Percentiles rank a stretch among this genome's conserved stretches.
Evolutionary conservation across 2,329 filamentous ascomycete genomes (phyloP).

Genomic region (Coniochaeta sp.): DNA sequence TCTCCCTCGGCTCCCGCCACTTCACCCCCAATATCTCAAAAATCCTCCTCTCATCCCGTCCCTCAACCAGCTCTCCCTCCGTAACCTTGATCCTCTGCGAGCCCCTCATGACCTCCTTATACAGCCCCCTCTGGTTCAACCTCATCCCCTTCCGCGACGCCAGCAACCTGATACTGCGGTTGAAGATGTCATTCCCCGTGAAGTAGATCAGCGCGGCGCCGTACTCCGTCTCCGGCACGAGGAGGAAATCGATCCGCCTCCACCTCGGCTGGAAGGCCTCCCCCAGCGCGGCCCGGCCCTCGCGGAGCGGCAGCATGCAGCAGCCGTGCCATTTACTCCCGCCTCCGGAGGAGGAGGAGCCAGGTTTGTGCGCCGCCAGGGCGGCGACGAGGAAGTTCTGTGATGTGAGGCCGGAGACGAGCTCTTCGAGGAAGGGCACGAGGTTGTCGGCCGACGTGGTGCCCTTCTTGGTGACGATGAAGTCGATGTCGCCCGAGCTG

Average conservation of each 20-base stretch:
- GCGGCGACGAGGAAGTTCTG: conserved; percentile 62
- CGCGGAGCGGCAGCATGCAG: conserved; percentile 54
- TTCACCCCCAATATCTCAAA: conserved; percentile 78
- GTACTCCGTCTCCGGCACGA: conserved; percentile 72
- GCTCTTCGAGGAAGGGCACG: conserved; percentile 49
- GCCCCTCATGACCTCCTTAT: conserved; percentile 59
- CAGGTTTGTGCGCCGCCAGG: conserved; percentile 47
- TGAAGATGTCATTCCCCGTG: conserved; percentile 92
- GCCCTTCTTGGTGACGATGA: conserved; percentile 67
- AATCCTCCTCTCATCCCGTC: conserved; percentile 67
- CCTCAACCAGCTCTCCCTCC: conserved; percentile 66
- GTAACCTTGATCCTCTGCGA: conserved; percentile 51
- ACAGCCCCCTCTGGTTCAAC: conserved; percentile 78
- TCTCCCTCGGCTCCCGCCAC: conserved; percentile 71
- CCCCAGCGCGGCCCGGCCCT: conserved; percentile 16
- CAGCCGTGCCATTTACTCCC: conserved; percentile 88
- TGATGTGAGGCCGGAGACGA: conserved; percentile 56
- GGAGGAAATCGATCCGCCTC: conserved; percentile 77
- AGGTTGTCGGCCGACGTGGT: conserved; percentile 50
- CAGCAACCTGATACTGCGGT: conserved; percentile 69
- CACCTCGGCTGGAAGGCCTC: conserved; percentile 43
- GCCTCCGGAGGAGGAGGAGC: conserved; percentile 29
- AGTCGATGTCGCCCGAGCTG: conserved; percentile 75
- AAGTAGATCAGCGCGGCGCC: conserved; percentile 92
- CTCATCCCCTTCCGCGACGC: conserved; percentile 77